These are phyloP conservation scores for Ustilago loliicola DNA, from an alignment of 1,284 basidiomycete species.

Conservation along the genomic window DNA sequence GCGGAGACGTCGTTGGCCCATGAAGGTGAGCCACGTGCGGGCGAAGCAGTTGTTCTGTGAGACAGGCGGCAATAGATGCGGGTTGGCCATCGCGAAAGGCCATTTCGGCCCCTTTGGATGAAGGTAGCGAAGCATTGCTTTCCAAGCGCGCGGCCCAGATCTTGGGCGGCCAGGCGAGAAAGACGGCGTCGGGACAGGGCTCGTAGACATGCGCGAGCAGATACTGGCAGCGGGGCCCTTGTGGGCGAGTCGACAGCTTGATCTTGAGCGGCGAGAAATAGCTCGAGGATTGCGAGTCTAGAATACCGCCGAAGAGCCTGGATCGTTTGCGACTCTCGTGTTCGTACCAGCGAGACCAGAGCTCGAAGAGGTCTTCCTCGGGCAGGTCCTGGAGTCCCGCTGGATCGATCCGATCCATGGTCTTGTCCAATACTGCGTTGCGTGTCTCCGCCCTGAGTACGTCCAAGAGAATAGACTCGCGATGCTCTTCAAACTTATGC, in stretches of 20 bases:
- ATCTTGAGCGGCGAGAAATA: slow-evolving; percentile 39
- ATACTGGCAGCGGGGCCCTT: slow-evolving; percentile 42
- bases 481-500: slow-evolving; percentile 27
- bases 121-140: slow-evolving; percentile 28
- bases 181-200: slow-evolving; percentile 40
- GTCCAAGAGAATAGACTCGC: slow-evolving; percentile 35
- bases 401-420: slow-evolving; percentile 31
- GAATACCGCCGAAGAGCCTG: slow-evolving; percentile 32
- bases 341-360: slow-evolving; percentile 38
- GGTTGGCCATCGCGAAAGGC: slow-evolving; percentile 24
- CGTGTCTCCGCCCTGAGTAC: slow-evolving; percentile 27
- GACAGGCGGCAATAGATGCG: slow-evolving; percentile 24
- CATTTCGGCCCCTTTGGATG: slow-evolving; percentile 19
- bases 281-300: slow-evolving; percentile 40
- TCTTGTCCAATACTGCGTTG: slow-evolving; percentile 3
- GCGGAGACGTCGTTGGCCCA: neutral
- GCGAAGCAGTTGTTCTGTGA: slow-evolving; percentile 27
- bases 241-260: slow-evolving; percentile 19
- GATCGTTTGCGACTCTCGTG: slow-evolving; percentile 44
- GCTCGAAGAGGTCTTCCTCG: slow-evolving; percentile 23
- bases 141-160: slow-evolving; percentile 29
- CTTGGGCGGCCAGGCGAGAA: slow-evolving; percentile 40
- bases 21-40: slow-evolving; percentile 26
- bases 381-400: slow-evolving; percentile 4
- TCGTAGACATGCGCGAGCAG: slow-evolving; percentile 41